Evolutionary conservation across 108 stramenopile genomes (phyloP).

Genomic region (Nitzschia palea): DNA sequence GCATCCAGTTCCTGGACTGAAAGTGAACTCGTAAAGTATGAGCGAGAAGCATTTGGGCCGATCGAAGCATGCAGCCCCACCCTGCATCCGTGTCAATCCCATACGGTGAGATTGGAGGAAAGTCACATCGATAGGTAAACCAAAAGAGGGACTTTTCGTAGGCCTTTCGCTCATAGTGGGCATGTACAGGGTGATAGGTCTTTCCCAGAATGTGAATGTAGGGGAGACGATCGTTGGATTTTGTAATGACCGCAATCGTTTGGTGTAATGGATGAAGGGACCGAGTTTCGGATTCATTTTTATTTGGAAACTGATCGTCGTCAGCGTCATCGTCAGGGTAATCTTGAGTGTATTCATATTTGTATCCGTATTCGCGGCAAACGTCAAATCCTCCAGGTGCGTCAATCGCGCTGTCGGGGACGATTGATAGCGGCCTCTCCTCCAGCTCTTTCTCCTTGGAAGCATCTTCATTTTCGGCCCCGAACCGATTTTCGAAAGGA

Average conservation of each 20-base stretch:
- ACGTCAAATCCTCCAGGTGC: slow-evolving; percentile 28
- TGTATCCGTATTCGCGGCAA: slow-evolving; percentile 34
- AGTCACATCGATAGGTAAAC: slow-evolving; percentile 81
- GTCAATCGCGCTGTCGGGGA: not conserved
- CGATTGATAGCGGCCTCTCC: slow-evolving; percentile 3
- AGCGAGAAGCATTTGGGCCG: slow-evolving; percentile 95
- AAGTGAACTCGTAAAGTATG: slow-evolving; percentile 80
- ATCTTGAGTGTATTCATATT: slow-evolving; percentile 36
- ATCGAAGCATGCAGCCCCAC: slow-evolving; percentile 99
- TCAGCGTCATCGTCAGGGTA: slow-evolving; percentile 27
- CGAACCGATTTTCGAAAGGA: slow-evolving; percentile 10
- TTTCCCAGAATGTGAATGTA: slow-evolving; percentile 50
- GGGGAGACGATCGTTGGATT: slow-evolving; percentile 22
- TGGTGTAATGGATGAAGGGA: not conserved
- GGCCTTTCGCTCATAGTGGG: slow-evolving; percentile 28
- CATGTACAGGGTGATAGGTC: slow-evolving; percentile 43
- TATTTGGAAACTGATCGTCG: not conserved
- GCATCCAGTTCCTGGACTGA: slow-evolving; percentile 55
- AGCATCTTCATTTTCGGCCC: not conserved
- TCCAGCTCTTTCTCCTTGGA: not conserved
- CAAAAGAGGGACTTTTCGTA: slow-evolving; percentile 64
- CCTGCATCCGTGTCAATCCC: slow-evolving; percentile 89
- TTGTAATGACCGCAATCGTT: slow-evolving; percentile 16
- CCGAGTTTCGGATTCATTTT: not conserved
- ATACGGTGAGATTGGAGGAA: slow-evolving; percentile 83